A percentile compares a stretch with the other conserved stretches of the same genome.
These are phyloP conservation scores for Cordyceps militaris DNA, from an alignment of 2,329 filamentous ascomycete genomes.

Conservation along the genomic window DNA sequence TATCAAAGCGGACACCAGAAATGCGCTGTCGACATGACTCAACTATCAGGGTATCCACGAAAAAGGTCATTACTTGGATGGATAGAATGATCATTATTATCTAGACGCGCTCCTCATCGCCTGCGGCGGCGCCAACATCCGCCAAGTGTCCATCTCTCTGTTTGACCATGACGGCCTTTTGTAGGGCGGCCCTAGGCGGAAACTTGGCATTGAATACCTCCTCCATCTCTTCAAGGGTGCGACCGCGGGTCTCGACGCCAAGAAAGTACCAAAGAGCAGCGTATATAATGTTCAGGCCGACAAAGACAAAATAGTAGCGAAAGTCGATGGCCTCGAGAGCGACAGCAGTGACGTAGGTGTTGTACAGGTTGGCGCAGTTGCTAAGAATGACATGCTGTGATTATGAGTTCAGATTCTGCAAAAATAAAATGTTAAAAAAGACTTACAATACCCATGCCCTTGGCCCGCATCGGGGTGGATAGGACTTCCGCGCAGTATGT, in stretches of 20 bases:
- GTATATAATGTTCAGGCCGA: constrained; percentile 26
- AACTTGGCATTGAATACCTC: constrained; percentile 32
- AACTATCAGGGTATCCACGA: no score
- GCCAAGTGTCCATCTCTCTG: constrained; percentile 18
- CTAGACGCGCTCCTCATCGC: background rate
- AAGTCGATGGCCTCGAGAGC: constrained; percentile 25
- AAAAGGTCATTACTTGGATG: background rate
- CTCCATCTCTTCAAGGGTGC: constrained; percentile 38
- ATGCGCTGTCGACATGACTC: no score
- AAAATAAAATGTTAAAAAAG: background rate
- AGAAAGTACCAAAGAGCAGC: constrained; percentile 22
- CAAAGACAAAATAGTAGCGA: constrained; percentile 26
- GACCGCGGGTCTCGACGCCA: constrained; percentile 25
- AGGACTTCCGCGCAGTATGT: constrained; percentile 31
- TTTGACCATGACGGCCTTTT: constrained; percentile 24
- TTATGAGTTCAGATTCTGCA: background rate
- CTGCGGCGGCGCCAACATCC: constrained; percentile 10
- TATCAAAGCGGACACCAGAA: no score
- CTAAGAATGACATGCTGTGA: constrained; percentile 20
- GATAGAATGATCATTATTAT: background rate
- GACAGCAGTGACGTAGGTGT: constrained; percentile 26
- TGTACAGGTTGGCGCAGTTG: constrained; percentile 26
- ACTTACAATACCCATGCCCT: constrained; percentile 28
- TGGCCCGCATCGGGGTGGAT: constrained; percentile 26
- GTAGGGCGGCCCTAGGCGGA: constrained; percentile 31